These are phyloP conservation scores for Hypoxylon sp. DNA, from an alignment of 2,329 filamentous ascomycete species.

Conservation along the genomic window DNA sequence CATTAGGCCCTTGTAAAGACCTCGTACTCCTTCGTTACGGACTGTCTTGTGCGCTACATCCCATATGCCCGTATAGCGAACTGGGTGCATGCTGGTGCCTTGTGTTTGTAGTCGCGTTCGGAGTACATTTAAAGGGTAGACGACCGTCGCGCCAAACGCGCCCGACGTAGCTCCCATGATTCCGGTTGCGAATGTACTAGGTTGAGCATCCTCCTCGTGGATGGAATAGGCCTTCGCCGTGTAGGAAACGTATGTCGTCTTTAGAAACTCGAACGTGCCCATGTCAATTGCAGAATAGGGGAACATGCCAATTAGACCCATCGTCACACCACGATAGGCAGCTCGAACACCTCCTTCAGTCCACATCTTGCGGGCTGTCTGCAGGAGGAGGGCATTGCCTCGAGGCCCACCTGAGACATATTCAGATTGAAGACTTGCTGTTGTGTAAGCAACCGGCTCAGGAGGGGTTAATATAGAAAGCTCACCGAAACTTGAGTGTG, in stretches of 20 bases:
- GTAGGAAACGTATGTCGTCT: constrained; percentile 73
- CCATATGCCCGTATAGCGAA: constrained; percentile 88
- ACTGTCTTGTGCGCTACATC: constrained; percentile 89
- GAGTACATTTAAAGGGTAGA: constrained; percentile 94
- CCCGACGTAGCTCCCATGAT: constrained; percentile 91
- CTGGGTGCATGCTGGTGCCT: constrained; percentile 88
- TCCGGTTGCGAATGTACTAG: constrained; percentile 84
- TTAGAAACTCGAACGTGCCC: constrained; percentile 92
- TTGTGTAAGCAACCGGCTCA: constrained; percentile 39
- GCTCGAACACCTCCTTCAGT: constrained; percentile 74
- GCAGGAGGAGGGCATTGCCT: constrained; percentile 82
- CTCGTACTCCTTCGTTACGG: constrained; percentile 80
- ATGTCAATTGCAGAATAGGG: constrained; percentile 97
- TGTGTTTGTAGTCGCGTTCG: constrained; percentile 93
- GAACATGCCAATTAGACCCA: constrained; percentile 96
- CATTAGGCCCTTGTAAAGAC: constrained; percentile 93
- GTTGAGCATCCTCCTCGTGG: constrained; percentile 83
- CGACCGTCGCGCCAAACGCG: constrained; percentile 89
- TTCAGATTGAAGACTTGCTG: constrained; percentile 88
- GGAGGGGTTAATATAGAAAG: constrained; percentile 6
- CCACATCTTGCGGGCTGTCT: constrained; percentile 89
- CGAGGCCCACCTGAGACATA: constrained; percentile 85
- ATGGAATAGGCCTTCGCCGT: constrained; percentile 74
- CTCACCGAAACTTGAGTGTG: constrained; percentile 73
- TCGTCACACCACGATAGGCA: constrained; percentile 91